phyloP scores from a whole-genome alignment of 345 rosid species.

The Litchi chinensis region DNA sequence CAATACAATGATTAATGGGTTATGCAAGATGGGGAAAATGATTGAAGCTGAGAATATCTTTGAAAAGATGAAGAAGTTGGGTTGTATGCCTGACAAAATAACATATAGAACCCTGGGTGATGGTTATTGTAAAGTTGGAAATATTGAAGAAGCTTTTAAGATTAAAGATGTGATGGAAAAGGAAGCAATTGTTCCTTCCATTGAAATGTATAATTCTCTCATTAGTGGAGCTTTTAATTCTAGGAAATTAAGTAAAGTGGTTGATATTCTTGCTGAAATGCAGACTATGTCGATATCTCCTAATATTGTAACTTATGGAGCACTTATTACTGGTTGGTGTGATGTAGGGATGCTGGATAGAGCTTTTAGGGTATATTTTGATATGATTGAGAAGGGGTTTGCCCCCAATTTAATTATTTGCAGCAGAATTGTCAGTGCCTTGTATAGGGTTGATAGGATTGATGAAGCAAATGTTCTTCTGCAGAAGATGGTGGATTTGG shows the following conservation, averaged over 20 bases:
- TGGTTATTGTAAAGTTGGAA: conserved; percentile 76
- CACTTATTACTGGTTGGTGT: conserved; percentile 69
- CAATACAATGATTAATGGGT: conserved; percentile 76
- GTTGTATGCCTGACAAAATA: conserved; percentile 65
- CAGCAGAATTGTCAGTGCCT: conserved; percentile 66
- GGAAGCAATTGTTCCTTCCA: conserved; percentile 47
- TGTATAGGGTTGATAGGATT: conserved; percentile 53
- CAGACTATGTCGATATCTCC: conserved; percentile 43
- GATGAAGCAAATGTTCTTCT: conserved; percentile 70
- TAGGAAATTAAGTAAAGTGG: conserved; percentile 38
- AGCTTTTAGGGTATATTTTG: conserved; percentile 55
- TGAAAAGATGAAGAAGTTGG: conserved; percentile 52
- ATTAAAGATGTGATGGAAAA: conserved; percentile 54
- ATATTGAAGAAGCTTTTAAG: conserved; percentile 60
- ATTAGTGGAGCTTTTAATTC: conserved; percentile 55
- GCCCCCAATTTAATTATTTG: conserved; percentile 55
- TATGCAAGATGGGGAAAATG: conserved; percentile 71
- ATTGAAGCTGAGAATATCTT: conserved; percentile 67
- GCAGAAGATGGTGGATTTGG: conserved; percentile 57
- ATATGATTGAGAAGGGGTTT: conserved; percentile 66
- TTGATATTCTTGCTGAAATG: conserved; percentile 54
- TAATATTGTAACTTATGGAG: conserved; percentile 58
- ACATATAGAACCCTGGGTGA: conserved; percentile 70
- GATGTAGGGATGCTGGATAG: conserved; percentile 60
- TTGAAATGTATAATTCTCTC: conserved; percentile 71